Evolutionary conservation across 139 green algal genomes (phyloP), one percentile per base, ranked within the genome.

Genomic region (Volvox reticuliferus): DNA sequence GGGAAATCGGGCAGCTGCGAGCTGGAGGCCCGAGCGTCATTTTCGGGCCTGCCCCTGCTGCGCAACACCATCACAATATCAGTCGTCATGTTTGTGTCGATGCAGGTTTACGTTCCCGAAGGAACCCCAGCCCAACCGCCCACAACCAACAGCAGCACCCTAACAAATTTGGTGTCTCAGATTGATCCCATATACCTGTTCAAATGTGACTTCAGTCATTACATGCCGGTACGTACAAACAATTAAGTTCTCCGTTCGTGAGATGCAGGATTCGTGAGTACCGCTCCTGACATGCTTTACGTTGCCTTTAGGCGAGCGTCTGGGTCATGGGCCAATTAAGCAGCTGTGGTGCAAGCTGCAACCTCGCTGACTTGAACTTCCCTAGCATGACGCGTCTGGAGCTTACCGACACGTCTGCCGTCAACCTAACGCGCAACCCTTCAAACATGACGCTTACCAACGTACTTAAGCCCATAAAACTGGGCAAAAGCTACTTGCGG

Each of bases 331-430:
- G 62, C 32, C 33, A 78, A 78, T 91, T 95, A 18, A 93, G 89
- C 81, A 95, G 91, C 89, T 95, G 93, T 87, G 93, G 75, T 18
- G 44, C 44, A 3, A 71, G 68, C n/a, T 95, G 93, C 88, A 79
- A 50, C 28, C 71, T 92, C 36, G 32, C 88, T 9, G 91, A 93
- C 86, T 79, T 95, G 2, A 93, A 87, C 87, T 69, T 85, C 35
- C 44, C 36, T 13, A 32, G 28, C 32, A 68, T 80, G 50, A 86
- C 61, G 1, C 35, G 5, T 26, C 71, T 93, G 9, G 37, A 12
- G 76, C 90, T 85, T 44, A 67, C 50, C 35, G 81, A 93, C 67
- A 36, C 75, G 28, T 37, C 44, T 6, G 82, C 92, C 1, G 82
- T 80, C 20, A 33, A 35, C 9, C 37, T 95, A 22, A 81, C 88